Percentiles rank a stretch among this genome's conserved stretches.
phyloP scores from a whole-genome alignment of 306 rosid species.

The Purshia tridentata region DNA sequence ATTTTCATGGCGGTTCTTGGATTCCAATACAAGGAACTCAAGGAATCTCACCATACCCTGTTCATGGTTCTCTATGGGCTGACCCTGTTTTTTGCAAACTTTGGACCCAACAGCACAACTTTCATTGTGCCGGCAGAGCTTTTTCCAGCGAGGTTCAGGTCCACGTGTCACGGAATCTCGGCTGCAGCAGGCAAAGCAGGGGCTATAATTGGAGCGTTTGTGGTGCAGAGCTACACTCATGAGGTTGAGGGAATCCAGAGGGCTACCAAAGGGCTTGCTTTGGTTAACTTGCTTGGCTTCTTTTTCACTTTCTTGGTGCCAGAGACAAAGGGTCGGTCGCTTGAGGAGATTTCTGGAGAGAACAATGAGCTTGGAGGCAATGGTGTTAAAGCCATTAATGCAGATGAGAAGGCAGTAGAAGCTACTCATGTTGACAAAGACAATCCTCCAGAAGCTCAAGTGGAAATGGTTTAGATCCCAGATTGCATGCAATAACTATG shows the following conservation, averaged over 20 bases:
- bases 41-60: conserved; percentile 10
- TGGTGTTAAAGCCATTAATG: conserved; percentile 1
- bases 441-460: conserved; percentile 15
- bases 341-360: conserved; percentile 25
- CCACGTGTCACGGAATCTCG: conserved; percentile 58
- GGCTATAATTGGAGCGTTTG: conserved; percentile 57
- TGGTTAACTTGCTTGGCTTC: conserved; percentile 14
- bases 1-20: conserved; percentile 22
- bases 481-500: neutral
- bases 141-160: conserved; percentile 51
- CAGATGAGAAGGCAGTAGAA: conserved; percentile 20
- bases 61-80: conserved; percentile 32
- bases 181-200: conserved; percentile 61
- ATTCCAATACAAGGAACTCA: neutral
- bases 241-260: conserved; percentile 2
- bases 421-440: conserved; percentile 26
- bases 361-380: conserved; percentile 13
- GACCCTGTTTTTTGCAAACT: conserved; percentile 61
- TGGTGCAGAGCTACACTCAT: conserved; percentile 32
- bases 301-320: conserved; percentile 21
- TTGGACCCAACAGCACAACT: conserved; percentile 65
- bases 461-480: conserved; percentile 25
- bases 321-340: conserved; percentile 16
- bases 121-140: conserved; percentile 58
- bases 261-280: conserved; percentile 26